Conservation (phyloP, 2,329 filamentous ascomycete genomes). For the Aurifilum marmelostoma region DNA sequence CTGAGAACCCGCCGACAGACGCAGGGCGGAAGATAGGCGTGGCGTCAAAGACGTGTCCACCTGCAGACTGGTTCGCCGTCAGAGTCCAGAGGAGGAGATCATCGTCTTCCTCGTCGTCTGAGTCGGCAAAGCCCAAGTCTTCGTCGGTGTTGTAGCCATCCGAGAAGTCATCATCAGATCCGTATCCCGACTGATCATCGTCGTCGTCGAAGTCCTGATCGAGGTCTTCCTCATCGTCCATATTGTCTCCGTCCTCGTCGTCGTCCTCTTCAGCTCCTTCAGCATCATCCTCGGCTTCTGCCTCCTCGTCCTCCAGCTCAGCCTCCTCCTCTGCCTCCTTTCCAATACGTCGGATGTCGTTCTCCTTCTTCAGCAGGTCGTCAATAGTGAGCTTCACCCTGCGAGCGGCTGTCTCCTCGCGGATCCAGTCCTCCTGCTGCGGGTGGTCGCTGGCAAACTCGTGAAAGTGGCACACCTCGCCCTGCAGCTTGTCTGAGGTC, state of each 20-base stretch:
- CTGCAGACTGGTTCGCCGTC: constrained; percentile 33
- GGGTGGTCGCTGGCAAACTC: constrained; percentile 86
- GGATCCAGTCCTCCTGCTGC: constrained; percentile 89
- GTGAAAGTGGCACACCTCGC: constrained; percentile 72
- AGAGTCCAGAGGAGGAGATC: constrained; percentile 63
- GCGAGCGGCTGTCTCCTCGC: constrained; percentile 65
- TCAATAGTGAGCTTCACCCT: constrained; percentile 79
- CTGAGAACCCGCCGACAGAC: constrained; percentile 53
- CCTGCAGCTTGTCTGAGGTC: constrained; percentile 52
- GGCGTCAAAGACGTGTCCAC: constrained; percentile 45
- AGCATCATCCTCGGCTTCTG: constrained; percentile 46
- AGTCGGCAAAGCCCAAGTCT: constrained; percentile 69
- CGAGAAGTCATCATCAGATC: constrained; percentile 56
- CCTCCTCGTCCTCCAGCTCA: constrained; percentile 71
- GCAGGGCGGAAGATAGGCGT: constrained; percentile 45
- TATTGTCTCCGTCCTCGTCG: constrained; percentile 50
- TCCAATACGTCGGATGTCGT: constrained; percentile 80
- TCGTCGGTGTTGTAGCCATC: constrained; percentile 77
- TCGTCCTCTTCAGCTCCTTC: constrained; percentile 48
- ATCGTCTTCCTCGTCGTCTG: constrained; percentile 70
- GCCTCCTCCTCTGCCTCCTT: constrained; percentile 93
- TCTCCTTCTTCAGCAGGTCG: constrained; percentile 89
- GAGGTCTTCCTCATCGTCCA: constrained; percentile 53
- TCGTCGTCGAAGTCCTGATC: constrained; percentile 52
- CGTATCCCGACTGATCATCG: constrained; percentile 64